A percentile compares a stretch with the other conserved stretches of the same genome.
Conservation (phyloP, 129 eudicot genomes). For the Centaurea solstitialis region DNA sequence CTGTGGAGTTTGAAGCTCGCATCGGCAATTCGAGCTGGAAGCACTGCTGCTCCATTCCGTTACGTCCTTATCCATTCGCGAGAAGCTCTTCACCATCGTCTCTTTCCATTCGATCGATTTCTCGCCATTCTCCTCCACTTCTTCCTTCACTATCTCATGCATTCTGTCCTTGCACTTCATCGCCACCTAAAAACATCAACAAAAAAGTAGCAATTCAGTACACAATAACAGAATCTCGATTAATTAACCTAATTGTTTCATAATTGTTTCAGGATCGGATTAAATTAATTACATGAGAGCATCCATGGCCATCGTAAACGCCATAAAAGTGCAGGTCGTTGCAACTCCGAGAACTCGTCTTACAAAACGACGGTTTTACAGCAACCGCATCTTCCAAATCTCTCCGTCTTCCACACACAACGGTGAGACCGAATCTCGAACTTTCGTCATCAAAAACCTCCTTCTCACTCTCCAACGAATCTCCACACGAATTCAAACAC, state of each 20-base stretch:
- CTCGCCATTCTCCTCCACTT: constrained; percentile 43
- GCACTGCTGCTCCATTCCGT: constrained; percentile 40
- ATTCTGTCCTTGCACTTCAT: constrained; percentile 80
- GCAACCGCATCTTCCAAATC: constrained; percentile 99
- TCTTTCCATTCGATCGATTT: constrained; percentile 45
- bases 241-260: no score
- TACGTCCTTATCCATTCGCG: constrained; percentile 78
- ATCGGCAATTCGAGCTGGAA: constrained; percentile 53
- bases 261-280: not conserved
- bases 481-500: not conserved
- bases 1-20: constrained; percentile 92
- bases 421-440: constrained; percentile 76
- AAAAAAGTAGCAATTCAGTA: not conserved
- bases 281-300: constrained; percentile 81
- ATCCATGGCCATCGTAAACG: constrained; percentile 98
- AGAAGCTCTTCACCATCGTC: constrained; percentile 58
- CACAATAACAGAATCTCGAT: not conserved
- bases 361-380: constrained; percentile 66
- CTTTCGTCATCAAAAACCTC: constrained; percentile 22
- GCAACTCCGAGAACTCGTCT: not conserved
- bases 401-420: constrained; percentile 90
- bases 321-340: constrained; percentile 65
- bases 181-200: constrained; percentile 57
- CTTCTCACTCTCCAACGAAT: not conserved
- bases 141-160: constrained; percentile 87